A percentile compares a stretch with the other conserved stretches of the same genome.
Evolutionary conservation across 192 early-diverging fungal species (phyloP).

Genomic region (Coemansia sp.): DNA sequence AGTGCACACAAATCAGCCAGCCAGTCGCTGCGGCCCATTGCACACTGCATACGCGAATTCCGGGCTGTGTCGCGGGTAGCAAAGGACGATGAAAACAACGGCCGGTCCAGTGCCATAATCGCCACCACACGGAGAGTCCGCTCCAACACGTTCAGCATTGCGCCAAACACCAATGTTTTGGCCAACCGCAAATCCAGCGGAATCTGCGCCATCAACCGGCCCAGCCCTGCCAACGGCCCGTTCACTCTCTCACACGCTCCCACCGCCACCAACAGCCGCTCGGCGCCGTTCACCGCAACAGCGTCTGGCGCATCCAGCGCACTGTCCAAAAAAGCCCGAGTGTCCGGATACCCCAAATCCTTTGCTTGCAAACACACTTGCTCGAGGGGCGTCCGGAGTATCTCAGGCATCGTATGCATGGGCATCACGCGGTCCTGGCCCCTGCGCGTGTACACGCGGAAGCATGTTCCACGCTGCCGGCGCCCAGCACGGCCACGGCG

Average conservation of each 20-base stretch:
- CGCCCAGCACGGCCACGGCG: slow-evolving; percentile 85
- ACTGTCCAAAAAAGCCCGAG: slow-evolving; percentile 56
- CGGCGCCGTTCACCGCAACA: slow-evolving; percentile 57
- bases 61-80: neutral
- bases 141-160: slow-evolving; percentile 71
- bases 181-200: slow-evolving; percentile 78
- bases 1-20: slow-evolving; percentile 61
- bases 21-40: slow-evolving; percentile 62
- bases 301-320: slow-evolving; percentile 70
- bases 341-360: slow-evolving; percentile 63
- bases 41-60: neutral
- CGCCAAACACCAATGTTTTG: slow-evolving; percentile 75
- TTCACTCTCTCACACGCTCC: slow-evolving; percentile 55
- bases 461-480: slow-evolving; percentile 73
- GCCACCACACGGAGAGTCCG: slow-evolving; percentile 69
- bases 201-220: slow-evolving; percentile 65
- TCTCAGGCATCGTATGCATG: slow-evolving; percentile 69
- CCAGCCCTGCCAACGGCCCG: slow-evolving; percentile 66
- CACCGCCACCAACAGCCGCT: slow-evolving; percentile 59
- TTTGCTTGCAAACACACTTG: slow-evolving; percentile 76
- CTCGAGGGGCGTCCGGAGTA: slow-evolving; percentile 77
- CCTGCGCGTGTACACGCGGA: slow-evolving; percentile 63
- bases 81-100: slow-evolving; percentile 13
- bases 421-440: slow-evolving; percentile 57
- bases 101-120: slow-evolving; percentile 51